These are phyloP conservation scores for Lentinus polychrous DNA, from an alignment of 1,284 basidiomycete species.

Conservation along the genomic window DNA sequence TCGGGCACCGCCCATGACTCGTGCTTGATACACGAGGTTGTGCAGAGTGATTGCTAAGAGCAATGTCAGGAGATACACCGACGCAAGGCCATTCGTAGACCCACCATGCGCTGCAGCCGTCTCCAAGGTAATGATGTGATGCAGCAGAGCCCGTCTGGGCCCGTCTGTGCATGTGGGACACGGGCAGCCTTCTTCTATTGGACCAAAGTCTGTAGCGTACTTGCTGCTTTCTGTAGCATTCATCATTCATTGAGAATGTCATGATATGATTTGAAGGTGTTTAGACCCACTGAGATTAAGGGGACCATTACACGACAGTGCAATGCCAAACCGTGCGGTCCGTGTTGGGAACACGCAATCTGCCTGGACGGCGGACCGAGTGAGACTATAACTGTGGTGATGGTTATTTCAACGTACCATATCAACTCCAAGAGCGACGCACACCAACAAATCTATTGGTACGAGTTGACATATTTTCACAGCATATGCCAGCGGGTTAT, in stretches of 20 bases:
- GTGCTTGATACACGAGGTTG: conserved; percentile 77
- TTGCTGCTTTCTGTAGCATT: conserved; percentile 59
- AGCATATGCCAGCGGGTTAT: background rate
- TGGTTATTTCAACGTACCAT: conserved; percentile 47
- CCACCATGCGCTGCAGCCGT: conserved; percentile 76
- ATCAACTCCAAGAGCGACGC: conserved; percentile 82
- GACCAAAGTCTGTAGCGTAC: conserved; percentile 57
- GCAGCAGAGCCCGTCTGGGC: conserved; percentile 62
- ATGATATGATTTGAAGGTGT: background rate
- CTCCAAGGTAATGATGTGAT: conserved; percentile 69
- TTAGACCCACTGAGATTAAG: conserved; percentile 62
- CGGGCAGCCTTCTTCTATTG: conserved; percentile 70
- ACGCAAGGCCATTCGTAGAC: conserved; percentile 15
- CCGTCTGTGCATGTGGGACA: conserved; percentile 71
- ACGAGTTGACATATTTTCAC: conserved; percentile 1
- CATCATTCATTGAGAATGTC: background rate
- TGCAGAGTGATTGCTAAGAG: conserved; percentile 65
- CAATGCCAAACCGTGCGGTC: conserved; percentile 83
- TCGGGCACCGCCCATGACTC: conserved; percentile 72
- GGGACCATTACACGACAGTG: conserved; percentile 71
- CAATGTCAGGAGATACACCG: conserved; percentile 8
- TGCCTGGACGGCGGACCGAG: conserved; percentile 39
- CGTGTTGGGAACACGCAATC: conserved; percentile 87
- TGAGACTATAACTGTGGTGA: background rate
- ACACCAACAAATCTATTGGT: conserved; percentile 69